Evolutionary conservation across 2,329 filamentous ascomycete species (phyloP).

Genomic region (Ophiocordyceps camponoti-leonardi): DNA sequence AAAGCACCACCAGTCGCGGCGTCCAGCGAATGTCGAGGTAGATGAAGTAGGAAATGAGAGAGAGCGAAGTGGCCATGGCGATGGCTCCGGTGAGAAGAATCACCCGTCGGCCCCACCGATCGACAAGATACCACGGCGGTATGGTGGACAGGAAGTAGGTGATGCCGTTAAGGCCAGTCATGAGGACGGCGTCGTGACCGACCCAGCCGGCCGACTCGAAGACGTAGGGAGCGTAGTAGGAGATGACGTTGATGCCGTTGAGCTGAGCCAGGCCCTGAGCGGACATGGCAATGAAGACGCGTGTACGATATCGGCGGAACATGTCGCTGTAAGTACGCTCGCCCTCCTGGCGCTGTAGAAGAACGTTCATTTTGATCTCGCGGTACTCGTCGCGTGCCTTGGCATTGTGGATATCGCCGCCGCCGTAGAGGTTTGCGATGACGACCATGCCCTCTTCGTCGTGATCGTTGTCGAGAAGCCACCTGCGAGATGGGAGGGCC

Average conservation of each 20-base stretch:
- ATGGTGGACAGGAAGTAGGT: conserved; percentile 86
- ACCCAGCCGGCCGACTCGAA: conserved; percentile 96
- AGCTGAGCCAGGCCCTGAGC: conserved; percentile 90
- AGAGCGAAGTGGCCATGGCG: conserved; percentile 77
- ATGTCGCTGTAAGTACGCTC: conserved; percentile 84
- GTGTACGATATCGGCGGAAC: conserved; percentile 82
- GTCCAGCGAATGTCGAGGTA: conserved; percentile 68
- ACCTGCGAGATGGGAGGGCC: conserved; percentile 32
- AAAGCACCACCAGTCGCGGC: conserved; percentile 71
- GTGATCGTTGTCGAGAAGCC: conserved; percentile 93
- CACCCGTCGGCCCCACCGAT: conserved; percentile 73
- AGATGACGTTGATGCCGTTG: conserved; percentile 98
- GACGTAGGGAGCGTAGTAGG: conserved; percentile 91
- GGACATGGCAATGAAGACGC: conserved; percentile 97
- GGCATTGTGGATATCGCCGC: conserved; percentile 82
- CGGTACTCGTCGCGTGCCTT: conserved; percentile 92
- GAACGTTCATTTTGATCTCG: conserved; percentile 96
- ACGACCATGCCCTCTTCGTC: conserved; percentile 98
- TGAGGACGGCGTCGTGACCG: conserved; percentile 78
- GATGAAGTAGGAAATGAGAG: conserved; percentile 86
- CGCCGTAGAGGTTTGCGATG: conserved; percentile 92
- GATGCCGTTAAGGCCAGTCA: conserved; percentile 89
- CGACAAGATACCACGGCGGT: conserved; percentile 93
- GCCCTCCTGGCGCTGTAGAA: conserved; percentile 85
- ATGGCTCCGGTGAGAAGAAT: conserved; percentile 83